Base-by-base conservation (phyloP, 208 protist species). In the Trypanosoma lewisi region DNA sequence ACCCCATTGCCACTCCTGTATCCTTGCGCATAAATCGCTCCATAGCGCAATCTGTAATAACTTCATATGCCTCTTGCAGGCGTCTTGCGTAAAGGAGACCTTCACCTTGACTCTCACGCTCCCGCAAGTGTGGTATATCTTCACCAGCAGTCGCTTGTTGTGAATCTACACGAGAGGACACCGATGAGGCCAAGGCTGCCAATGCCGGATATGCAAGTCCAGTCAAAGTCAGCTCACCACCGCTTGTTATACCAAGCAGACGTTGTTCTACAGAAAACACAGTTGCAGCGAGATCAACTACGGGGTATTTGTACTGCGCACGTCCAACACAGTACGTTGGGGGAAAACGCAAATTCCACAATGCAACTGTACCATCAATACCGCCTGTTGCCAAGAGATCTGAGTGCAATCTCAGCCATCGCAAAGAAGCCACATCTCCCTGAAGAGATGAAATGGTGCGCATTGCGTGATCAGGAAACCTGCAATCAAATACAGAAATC, bases 271-370 rank as follows among this genome's bases (percentile, higher is more conserved):
- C 51, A 23, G 75, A 95, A 6, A 76, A 91, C 19, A 63, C 33
- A 25, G 88, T 91, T 23, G 80, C 75, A 23, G 42, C 71, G 30
- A 95, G 73, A 54, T 84, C 76, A 17, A 72, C 48, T 23, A 95
- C 41, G 7, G 82, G 74, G 37, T 66, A 58, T 30, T 61, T 54
- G 63, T 85, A 91, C 65, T 87, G 85, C 25, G 80, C 82, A 21
- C 82, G 78, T 7, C 88, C 88, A 0, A 95, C 88, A 54, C 82
- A 85, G 71, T 83, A 91, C 2, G 88, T 89, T 7, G 88, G 88
- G 6, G 83, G 70, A 53, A 64, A 70, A 30, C 85, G 85, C 17
- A 95, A 67, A 45, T 89, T 91, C 85, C 88, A 95, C 25, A 91
- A n/a, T 37, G 80, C 72, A 11, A 92, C 81, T 8, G 85, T 81